Evolutionary conservation across 192 early-diverging fungal genomes (phyloP), one percentile per base, ranked within the genome.

Genomic region (Podila epicladia): DNA sequence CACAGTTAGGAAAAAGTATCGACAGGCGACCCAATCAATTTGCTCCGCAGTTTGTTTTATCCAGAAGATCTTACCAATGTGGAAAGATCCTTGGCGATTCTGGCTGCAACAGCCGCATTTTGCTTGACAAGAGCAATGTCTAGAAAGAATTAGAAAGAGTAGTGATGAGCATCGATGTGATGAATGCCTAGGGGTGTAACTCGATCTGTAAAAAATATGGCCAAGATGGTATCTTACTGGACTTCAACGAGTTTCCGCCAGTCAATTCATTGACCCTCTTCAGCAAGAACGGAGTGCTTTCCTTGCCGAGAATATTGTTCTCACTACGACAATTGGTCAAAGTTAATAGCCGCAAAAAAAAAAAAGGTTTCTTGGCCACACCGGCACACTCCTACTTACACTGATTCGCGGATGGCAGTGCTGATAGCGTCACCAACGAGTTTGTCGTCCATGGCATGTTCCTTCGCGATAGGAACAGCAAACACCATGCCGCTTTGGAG

Each of bases 251-350:
- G 33, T 88, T 85, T 35, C 97, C 98, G 19, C 84, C 79, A 15
- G 97, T 99, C n/a, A 96, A 60, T 67, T 95, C 91, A 29, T 87
- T 87, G 0, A 99, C 91, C 37, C 93, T 89, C 62, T 91, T 90
- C n/a, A 99, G 88, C 73, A 99, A 77, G 80, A 95, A 99, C 5
- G 98, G 98, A 5, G 98, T 99, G 57, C 91, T 87, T 48, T 97
- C 94, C 76, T 97, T 97, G 63, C 98, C 98, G 33, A 31, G 58
- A 58, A 99, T 84, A 0, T 92, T 89, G 9, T 74, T 79, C 1
- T 74, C 75, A 28, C 91, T 91, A 71, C n/a, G 33, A 7, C 33
- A 33, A 33, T 33, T 7, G 32, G 5, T 32, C 32, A 5, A 32
- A 32, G 33, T 33, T 33, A 33, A 33, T 33, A 33, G 6, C 33